Evolutionary conservation across 2,329 filamentous ascomycete genomes (phyloP), one percentile per base, ranked within the genome.

Genomic region (Diplocarpon mali): DNA sequence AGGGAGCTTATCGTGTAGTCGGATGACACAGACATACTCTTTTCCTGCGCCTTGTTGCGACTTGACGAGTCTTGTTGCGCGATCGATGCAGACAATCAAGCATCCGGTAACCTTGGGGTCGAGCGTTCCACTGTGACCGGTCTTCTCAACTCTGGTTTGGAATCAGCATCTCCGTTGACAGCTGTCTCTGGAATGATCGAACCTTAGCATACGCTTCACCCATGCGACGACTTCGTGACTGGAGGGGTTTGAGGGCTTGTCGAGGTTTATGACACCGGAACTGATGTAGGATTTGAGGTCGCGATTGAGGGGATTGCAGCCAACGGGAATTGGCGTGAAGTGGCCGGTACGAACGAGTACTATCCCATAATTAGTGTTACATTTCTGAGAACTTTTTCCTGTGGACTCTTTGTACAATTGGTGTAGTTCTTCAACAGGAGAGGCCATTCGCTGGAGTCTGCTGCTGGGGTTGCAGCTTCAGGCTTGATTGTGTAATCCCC

Each of bases 161-260:
- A 30, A 13, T 52, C 35, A 49, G 47, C 54, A 45, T 52, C 40
- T 41, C 32, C 57, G 30, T 53, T 45, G 47, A 30, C 38, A 12
- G 4, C 31, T 8, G 11, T n/a, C 14, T 38, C 44, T 9, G 7
- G 40, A 32, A 9, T 15, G 42, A 28, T 20, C 68, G 53, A 78
- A 88, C 83, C 84, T 82, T 45, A 98, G 75, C 61, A 96, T 96
- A 60, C 90, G 83, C 82, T 98, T 98, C 59, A 96, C 85, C 92
- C 92, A 98, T 56, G 92, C 90, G 62, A 98, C 92, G 55, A 98
- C 92, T 74, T 98, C 92, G 76, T 98, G 92, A 62, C 84, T 92
- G 56, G 89, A 95, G 44, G 90, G 90, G 72, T 98, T 98, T 42
- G 89, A 93, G 46, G 90, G 92, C 73, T 94, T 94, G 71, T 93